phyloP scores from a whole-genome alignment of 805 yeast genomes.

The Saturnispora halmiae region DNA sequence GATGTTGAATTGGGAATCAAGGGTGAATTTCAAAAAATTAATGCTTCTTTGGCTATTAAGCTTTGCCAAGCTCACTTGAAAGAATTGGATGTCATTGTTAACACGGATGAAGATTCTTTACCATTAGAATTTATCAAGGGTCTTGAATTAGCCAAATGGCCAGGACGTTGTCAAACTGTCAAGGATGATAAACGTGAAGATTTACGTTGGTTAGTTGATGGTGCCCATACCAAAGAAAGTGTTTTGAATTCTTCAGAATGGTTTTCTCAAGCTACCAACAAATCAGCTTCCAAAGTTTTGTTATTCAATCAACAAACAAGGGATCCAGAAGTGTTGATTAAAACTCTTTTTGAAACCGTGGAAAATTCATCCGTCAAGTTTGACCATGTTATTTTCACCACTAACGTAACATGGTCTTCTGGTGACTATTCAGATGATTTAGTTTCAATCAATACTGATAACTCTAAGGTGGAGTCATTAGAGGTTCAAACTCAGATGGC shows the following conservation, averaged over 20 bases:
- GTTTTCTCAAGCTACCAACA: constrained; percentile 42
- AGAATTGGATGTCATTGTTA: constrained; percentile 36
- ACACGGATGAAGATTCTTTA: constrained; percentile 23
- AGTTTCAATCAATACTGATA: constrained; percentile 75
- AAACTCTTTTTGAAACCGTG: constrained; percentile 39
- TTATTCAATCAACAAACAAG: constrained; percentile 93
- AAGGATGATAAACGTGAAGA: constrained; percentile 30
- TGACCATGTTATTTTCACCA: constrained; percentile 75
- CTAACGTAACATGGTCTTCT: constrained; percentile 84
- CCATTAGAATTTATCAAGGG: constrained; percentile 51
- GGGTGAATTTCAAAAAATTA: constrained; percentile 76
- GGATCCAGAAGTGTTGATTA: constrained; percentile 61
- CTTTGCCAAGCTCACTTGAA: constrained; percentile 54
- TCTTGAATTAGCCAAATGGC: constrained; percentile 67
- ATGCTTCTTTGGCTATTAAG: constrained; percentile 81
- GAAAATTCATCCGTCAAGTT: constrained; percentile 36
- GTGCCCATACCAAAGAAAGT: constrained; percentile 92
- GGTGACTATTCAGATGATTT: constrained; percentile 77
- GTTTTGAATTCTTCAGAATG: constrained; percentile 74
- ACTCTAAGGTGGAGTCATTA: constrained; percentile 68
- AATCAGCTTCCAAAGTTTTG: constrained; percentile 36
- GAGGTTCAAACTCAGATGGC: constrained; percentile 73
- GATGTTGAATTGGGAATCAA: constrained; percentile 57
- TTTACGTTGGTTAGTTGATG: constrained; percentile 81
- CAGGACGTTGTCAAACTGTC: constrained; percentile 88